Base-by-base conservation (phyloP, 495 filamentous ascomycete species). In the Choiromyces venosus region DNA sequence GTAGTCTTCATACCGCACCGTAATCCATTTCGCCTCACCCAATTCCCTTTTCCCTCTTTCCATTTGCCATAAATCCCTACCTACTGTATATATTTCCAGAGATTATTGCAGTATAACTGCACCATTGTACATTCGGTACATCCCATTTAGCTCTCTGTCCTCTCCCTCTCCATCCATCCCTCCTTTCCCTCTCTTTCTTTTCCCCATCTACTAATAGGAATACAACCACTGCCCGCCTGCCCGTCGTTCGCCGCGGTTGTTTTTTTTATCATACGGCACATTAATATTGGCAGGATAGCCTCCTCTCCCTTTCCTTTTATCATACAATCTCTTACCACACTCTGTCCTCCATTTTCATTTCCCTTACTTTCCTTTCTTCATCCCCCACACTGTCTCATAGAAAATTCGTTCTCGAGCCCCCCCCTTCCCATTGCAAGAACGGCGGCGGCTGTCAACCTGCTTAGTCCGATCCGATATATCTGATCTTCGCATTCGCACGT, bases 401-500 rank as follows among this genome's bases (percentile, higher is more conserved):
- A 14, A 29, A 33, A 61, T 61, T 8, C 25, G 25, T 33, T 61
- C 52, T 29, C 25, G 46, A 52, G n/a, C 25, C n/a, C 21, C 14
- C 46, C 44, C 46, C 46, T n/a, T 3, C n/a, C n/a, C 52, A 61
- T 61, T 61, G 52, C 52, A 12, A 29, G 66, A 67, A 67, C 66
- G 38, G 36, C 36, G 66, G 66, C 36, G n/a, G 66, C 66, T 67
- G 36, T 40, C 66, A 67, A 67, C 25, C 66, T 67, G 66, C 19
- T 10, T 29, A 29, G 38, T 37, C 36, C 66, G 38, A 67, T 40
- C 36, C 14, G 36, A 67, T 67, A 67, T 37, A 67, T 40, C 66
- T 40, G 66, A 67, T 67, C 66, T 67, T 67, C 66, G 52, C 52
- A 61, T 61, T 67, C 36, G 66, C 36, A 67, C 66, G 66, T 67